These are phyloP conservation scores for Macrolepiota albuminosa DNA, from an alignment of 768 basidiomycete species.

Conservation along the genomic window DNA sequence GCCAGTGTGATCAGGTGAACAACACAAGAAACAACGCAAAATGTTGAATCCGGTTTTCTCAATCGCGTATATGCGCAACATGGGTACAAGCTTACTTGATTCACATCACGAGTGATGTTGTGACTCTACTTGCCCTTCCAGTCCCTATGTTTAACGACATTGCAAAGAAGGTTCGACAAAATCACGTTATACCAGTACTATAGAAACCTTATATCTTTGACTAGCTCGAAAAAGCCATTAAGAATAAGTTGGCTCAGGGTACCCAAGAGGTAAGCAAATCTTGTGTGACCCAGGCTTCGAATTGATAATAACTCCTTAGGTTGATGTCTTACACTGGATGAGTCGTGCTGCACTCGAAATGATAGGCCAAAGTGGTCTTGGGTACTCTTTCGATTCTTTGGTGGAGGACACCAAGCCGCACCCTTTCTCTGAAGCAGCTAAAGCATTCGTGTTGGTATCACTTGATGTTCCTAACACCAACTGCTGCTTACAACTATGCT, in stretches of 20 bases:
- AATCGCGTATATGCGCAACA: not conserved
- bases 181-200: not conserved
- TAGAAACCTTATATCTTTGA: not conserved
- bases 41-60: conserved; percentile 1
- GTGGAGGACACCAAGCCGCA: not conserved
- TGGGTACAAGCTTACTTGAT: not conserved
- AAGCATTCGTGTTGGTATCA: not conserved
- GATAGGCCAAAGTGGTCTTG: not conserved
- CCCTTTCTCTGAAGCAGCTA: not conserved
- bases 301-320: not conserved
- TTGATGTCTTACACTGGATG: conserved; percentile 1
- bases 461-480: not conserved
- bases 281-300: not conserved
- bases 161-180: not conserved
- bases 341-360: not conserved
- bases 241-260: not conserved
- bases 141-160: not conserved
- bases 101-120: not conserved
- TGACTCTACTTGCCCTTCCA: not conserved
- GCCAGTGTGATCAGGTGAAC: not conserved
- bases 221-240: not conserved
- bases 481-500: not conserved
- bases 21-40: conserved; percentile 4
- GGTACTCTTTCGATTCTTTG: conserved; percentile 1
- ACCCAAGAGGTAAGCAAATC: not conserved